Evolutionary conservation across 1,284 basidiomycete genomes (phyloP).

Genomic region (Coniophora puteana): DNA sequence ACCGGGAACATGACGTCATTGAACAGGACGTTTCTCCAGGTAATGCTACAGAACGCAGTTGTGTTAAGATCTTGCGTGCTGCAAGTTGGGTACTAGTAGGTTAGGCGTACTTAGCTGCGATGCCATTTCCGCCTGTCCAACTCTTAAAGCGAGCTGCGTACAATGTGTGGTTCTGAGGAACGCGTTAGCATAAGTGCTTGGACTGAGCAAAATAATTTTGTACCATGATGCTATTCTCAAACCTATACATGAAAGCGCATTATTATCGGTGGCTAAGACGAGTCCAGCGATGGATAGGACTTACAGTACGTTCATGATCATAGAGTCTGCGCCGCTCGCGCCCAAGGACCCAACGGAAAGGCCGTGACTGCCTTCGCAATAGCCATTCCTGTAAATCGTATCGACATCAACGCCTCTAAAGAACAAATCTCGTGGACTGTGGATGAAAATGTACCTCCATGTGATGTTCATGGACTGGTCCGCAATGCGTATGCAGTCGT

Average conservation of each 20-base stretch:
- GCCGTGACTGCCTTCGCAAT: conserved; percentile 58
- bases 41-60: conserved; percentile 41
- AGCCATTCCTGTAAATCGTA: conserved; percentile 17
- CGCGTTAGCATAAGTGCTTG: too few species aligned
- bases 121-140: conserved; percentile 60
- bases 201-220: conserved; percentile 11
- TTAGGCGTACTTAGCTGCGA: conserved; percentile 46
- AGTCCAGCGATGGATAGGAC: conserved; percentile 16
- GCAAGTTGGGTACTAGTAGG: too few species aligned
- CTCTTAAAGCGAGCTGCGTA: conserved; percentile 66
- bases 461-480: conserved; percentile 54
- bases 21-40: conserved; percentile 56
- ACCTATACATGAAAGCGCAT: conserved; percentile 26
- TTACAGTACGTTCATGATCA: conserved; percentile 53
- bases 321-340: conserved; percentile 43
- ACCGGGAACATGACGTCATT: conserved; percentile 51
- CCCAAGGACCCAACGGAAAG: conserved; percentile 61
- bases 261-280: not conserved
- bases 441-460: conserved; percentile 36
- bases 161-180: conserved; percentile 44
- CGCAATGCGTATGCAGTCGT: conserved; percentile 59
- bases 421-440: not conserved
- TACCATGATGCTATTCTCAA: conserved; percentile 56
- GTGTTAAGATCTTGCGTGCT: too few species aligned
- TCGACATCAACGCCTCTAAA: too few species aligned